These are phyloP conservation scores for Backusella morwellensis DNA, from an alignment of 192 early-diverging fungal genomes.

Conservation along the genomic window DNA sequence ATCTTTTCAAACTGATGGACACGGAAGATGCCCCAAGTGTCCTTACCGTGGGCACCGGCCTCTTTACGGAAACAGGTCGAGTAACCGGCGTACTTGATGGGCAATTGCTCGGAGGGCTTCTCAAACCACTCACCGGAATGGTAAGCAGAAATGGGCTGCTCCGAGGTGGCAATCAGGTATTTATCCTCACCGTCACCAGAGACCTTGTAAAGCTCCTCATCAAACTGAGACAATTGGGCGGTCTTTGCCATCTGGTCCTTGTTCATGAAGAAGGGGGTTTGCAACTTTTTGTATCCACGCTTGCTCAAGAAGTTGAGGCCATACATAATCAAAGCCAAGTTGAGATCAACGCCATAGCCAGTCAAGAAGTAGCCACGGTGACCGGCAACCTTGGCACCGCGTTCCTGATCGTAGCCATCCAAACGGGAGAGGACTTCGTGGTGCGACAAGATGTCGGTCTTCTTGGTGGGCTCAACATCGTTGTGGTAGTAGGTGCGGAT, in stretches of 20 bases:
- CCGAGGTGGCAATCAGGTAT: slow-evolving; percentile 98
- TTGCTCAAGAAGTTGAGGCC: slow-evolving; percentile 88
- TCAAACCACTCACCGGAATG: slow-evolving; percentile 96
- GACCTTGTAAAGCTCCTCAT: slow-evolving; percentile 97
- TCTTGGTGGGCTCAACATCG: slow-evolving; percentile 56
- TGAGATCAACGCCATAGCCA: slow-evolving; percentile 92
- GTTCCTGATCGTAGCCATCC: slow-evolving; percentile 83
- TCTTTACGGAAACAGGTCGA: slow-evolving; percentile 99
- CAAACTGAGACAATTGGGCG: slow-evolving; percentile 95
- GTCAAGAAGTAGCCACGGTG: slow-evolving; percentile 99
- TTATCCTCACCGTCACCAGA: slow-evolving; percentile 84
- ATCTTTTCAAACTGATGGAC: slow-evolving; percentile 99
- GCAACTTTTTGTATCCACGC: slow-evolving; percentile 86
- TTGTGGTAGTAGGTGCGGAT: slow-evolving; percentile 60
- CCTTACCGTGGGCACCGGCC: slow-evolving; percentile 95
- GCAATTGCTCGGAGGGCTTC: slow-evolving; percentile 88
- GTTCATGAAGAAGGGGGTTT: slow-evolving; percentile 99
- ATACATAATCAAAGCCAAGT: slow-evolving; percentile 95
- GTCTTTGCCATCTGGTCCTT: slow-evolving; percentile 98
- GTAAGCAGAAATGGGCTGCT: slow-evolving; percentile 98
- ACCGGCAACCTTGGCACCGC: slow-evolving; percentile 94
- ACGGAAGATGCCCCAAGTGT: slow-evolving; percentile 99
- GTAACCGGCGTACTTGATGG: slow-evolving; percentile 91
- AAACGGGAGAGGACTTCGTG: slow-evolving; percentile 93
- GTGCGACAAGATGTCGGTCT: slow-evolving; percentile 72